phyloP scores from a whole-genome alignment of 2,329 filamentous ascomycete genomes.

The Plectosphaerella sp. region DNA sequence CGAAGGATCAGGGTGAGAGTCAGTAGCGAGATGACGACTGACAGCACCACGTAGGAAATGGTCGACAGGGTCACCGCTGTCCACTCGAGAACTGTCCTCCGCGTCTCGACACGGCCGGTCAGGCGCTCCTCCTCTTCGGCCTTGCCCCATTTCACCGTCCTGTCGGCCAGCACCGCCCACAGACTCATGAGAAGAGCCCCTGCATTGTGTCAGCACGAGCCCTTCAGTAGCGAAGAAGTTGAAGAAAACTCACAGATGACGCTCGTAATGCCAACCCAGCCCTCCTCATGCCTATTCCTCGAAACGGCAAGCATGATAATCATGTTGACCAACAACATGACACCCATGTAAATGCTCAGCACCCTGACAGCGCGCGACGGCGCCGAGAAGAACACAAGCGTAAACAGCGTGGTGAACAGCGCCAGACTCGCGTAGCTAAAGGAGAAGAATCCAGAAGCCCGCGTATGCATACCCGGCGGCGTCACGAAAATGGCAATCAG shows the following conservation, averaged over 20 bases:
- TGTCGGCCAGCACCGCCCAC: constrained; percentile 76
- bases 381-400: constrained; percentile 80
- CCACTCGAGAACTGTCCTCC: constrained; percentile 82
- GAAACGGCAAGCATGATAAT: constrained; percentile 75
- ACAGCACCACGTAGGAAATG: constrained; percentile 64
- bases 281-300: constrained; percentile 75
- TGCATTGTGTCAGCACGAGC: constrained; percentile 9
- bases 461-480: constrained; percentile 77
- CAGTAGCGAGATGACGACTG: constrained; percentile 66
- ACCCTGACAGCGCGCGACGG: constrained; percentile 78
- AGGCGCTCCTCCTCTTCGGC: constrained; percentile 86
- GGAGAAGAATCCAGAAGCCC: constrained; percentile 88
- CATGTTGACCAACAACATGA: constrained; percentile 67
- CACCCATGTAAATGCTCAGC: constrained; percentile 62
- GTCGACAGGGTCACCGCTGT: constrained; percentile 72
- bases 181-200: constrained; percentile 73
- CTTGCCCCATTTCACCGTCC: constrained; percentile 87
- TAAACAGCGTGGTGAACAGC: constrained; percentile 68
- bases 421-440: constrained; percentile 81
- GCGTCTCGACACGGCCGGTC: constrained; percentile 82
- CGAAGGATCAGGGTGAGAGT: constrained; percentile 77
- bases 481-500: constrained; percentile 90
- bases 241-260: constrained; percentile 53
- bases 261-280: constrained; percentile 84
- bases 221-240: background rate